Base-by-base conservation (phyloP, 768 basidiomycete species). In the Mycena pura region DNA sequence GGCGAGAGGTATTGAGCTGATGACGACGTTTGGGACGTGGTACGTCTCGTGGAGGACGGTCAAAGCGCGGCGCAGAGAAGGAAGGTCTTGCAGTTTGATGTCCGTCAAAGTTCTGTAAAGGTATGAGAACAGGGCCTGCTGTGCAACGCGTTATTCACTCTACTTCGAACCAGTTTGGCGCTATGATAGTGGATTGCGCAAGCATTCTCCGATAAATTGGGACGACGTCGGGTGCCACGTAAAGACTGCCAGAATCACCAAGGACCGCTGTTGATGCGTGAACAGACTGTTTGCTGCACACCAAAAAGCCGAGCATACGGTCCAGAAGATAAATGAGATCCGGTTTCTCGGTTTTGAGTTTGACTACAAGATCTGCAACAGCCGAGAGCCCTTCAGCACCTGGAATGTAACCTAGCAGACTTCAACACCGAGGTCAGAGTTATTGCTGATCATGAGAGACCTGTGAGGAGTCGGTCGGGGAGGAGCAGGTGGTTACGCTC, bases 131-230 rank as follows among this genome's bases (percentile, higher is more conserved):
- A 21, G 32, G 39, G 28, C 38, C 6, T 39, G 31, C 10, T 29
- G 49, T 14, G 52, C 19, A 36, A 54, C 38, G n/a, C 22, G 43
- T 39, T 14, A 74, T 88, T 73, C 72, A 96, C 95, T 99, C 96
- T 62, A 91, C 92, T 79, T 99, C 97, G 68, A 95, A 99, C 86
- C 95, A 97, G 71, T 99, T 99, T 0, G 97, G 97, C 0, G 97
- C 95, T 65, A 98, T 98, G 46, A 98, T 88, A 0, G 92, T 92
- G 3, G 97, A 90, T n/a, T 87, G 76, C n/a, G 86, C 80, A 1
- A 96, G 80, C 77, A 95, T 84, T 39, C 82, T 77, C 44, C 88
- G 86, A 78, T 99, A 99, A 36, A 93, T 82, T 1, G 95, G 93
- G 60, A 99, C 80, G 9, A 95, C 93, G 62, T 93, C 88, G 21